phyloP scores from a whole-genome alignment of 331 rosid genomes.

The Cydonia oblonga region DNA sequence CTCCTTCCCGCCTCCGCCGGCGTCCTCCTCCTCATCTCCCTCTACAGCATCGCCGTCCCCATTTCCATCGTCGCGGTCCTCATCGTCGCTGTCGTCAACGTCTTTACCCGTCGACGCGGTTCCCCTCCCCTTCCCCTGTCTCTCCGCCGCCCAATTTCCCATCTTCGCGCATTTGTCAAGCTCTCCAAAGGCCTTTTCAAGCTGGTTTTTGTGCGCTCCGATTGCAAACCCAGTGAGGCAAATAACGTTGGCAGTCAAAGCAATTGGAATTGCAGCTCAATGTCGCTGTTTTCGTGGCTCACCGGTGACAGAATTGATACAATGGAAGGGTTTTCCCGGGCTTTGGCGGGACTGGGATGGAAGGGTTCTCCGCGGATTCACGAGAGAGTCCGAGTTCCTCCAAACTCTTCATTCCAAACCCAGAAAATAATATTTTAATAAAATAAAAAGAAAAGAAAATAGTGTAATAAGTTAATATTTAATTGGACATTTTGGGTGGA shows the following conservation, averaged over 20 bases:
- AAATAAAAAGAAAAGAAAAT: too few species aligned
- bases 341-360: conserved; percentile 55
- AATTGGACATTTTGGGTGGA: fast-evolving
- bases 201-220: conserved; percentile 38
- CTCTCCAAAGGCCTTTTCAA: conserved; percentile 49
- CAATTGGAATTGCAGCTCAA: conserved; percentile 50
- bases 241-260: background rate
- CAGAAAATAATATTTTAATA: too few species aligned
- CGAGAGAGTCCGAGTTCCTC: too few species aligned
- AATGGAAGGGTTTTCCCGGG: conserved; percentile 46
- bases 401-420: too few species aligned
- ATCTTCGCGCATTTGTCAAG: conserved; percentile 37
- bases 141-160: conserved; percentile 32
- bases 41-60: conserved; percentile 18
- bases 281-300: conserved; percentile 37
- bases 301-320: conserved; percentile 24
- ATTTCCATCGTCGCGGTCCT: conserved; percentile 21
- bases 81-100: conserved; percentile 21
- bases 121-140: conserved; percentile 55
- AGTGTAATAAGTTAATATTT: too few species aligned
- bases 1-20: conserved; percentile 21
- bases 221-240: background rate
- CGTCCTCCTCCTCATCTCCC: conserved; percentile 14
- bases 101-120: conserved; percentile 32
- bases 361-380: background rate